A percentile compares a stretch with the other conserved stretches of the same genome.
phyloP scores from a whole-genome alignment of 176 grass and related monocot species.

The Carex littledalei region DNA sequence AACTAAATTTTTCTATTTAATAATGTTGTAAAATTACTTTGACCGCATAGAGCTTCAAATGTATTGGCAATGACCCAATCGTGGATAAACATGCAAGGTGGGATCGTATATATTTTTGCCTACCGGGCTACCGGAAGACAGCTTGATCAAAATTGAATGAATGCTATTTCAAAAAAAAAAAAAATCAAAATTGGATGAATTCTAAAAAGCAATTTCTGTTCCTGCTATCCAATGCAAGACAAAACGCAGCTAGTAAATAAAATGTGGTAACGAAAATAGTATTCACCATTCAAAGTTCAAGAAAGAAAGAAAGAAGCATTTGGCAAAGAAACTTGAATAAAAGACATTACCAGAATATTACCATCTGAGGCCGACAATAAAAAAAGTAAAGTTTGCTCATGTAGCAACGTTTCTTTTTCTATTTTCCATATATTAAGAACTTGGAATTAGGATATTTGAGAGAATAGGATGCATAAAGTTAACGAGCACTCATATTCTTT shows the following conservation, averaged over 20 bases:
- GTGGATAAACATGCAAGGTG: neutral
- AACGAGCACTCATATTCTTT: neutral
- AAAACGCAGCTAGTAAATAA: neutral
- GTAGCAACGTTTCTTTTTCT: neutral
- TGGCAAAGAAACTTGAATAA: neutral
- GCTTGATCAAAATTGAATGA: neutral
- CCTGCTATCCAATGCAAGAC: neutral
- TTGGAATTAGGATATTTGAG: neutral
- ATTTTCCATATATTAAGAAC: neutral
- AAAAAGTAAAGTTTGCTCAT: neutral
- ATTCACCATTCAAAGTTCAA: neutral
- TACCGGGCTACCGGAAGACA: neutral
- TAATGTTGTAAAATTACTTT: neutral
- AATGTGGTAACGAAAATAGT: neutral
- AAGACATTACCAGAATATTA: neutral
- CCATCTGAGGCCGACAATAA: neutral
- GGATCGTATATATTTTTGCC: neutral
- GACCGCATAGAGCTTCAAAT: neutral
- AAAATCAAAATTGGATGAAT: no score
- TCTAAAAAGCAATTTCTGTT: neutral
- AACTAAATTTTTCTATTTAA: neutral
- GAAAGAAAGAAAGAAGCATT: neutral
- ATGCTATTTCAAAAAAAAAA: no score
- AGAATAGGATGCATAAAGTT: constrained; percentile 1
- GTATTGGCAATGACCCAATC: neutral